Percentiles rank a stretch among this genome's conserved stretches.
These are phyloP conservation scores for Halenospora varia DNA, from an alignment of 495 filamentous ascomycete genomes.

Conservation along the genomic window DNA sequence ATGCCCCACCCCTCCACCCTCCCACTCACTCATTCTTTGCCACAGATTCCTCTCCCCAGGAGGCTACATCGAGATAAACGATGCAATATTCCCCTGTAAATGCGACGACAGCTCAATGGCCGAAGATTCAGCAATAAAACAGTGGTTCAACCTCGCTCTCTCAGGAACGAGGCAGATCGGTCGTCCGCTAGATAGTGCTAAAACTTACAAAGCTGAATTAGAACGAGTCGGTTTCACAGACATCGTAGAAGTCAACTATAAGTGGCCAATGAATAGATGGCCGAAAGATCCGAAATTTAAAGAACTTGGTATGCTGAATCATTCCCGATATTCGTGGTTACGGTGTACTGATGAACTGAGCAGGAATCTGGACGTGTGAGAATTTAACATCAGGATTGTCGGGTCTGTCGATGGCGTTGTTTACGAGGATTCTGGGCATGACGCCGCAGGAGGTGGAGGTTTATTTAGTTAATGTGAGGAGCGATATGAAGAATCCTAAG, in stretches of 20 bases:
- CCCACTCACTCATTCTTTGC: no score
- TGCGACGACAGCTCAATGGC: slow-evolving; percentile 5
- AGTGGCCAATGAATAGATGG: slow-evolving; percentile 1
- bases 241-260: background rate
- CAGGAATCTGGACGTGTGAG: slow-evolving; percentile 33
- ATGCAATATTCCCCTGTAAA: slow-evolving; percentile 29
- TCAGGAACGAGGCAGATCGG: background rate
- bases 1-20: no score
- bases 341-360: no score
- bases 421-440: slow-evolving; percentile 48
- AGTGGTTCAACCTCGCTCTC: slow-evolving; percentile 27
- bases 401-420: slow-evolving; percentile 39
- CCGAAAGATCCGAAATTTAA: background rate
- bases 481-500: slow-evolving; percentile 16
- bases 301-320: slow-evolving; percentile 1
- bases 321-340: no score
- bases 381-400: slow-evolving; percentile 44
- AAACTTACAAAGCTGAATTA: slow-evolving; percentile 26
- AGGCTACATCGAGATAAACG: slow-evolving; percentile 48
- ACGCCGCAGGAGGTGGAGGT: slow-evolving; percentile 17
- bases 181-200: background rate
- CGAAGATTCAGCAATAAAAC: slow-evolving; percentile 1
- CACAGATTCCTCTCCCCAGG: no score
- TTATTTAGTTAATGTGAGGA: slow-evolving; percentile 12
- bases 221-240: slow-evolving; percentile 47